A percentile compares a stretch with the other conserved stretches of the same genome.
phyloP scores from a whole-genome alignment of 2,329 filamentous ascomycete genomes.

The Trichoderma sp. region DNA sequence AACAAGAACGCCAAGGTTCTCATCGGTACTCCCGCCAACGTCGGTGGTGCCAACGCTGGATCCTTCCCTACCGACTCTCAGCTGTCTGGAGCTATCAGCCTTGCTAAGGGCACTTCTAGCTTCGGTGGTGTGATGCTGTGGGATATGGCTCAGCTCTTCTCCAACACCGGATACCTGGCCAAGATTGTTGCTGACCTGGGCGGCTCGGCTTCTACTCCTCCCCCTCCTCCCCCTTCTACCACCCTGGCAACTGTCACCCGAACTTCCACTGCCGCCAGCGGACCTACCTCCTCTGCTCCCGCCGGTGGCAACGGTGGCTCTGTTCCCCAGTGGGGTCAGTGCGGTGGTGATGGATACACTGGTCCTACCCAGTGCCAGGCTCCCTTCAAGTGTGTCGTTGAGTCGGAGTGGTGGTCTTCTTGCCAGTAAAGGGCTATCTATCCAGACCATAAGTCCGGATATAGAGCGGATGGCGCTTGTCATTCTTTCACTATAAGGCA shows the following conservation, averaged over 20 bases:
- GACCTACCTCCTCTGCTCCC: neutral
- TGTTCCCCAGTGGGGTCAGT: constrained; percentile 27
- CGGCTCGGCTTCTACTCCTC: neutral
- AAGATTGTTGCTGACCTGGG: constrained; percentile 39
- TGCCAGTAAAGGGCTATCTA: constrained; percentile 21
- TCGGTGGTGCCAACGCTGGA: constrained; percentile 50
- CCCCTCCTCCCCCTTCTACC: neutral
- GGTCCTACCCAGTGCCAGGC: constrained; percentile 26
- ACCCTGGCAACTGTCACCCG: neutral
- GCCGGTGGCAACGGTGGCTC: constrained; percentile 1
- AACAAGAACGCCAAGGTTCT: constrained; percentile 62
- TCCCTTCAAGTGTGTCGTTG: constrained; percentile 23
- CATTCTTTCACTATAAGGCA: no score
- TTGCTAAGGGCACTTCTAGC: constrained; percentile 52
- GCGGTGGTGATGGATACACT: constrained; percentile 25
- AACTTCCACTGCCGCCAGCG: neutral
- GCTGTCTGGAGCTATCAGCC: constrained; percentile 51
- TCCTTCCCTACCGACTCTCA: constrained; percentile 45
- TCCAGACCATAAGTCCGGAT: neutral
- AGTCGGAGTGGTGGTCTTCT: constrained; percentile 24
- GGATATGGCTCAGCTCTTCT: constrained; percentile 61
- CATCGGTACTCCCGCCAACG: constrained; percentile 57
- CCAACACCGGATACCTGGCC: constrained; percentile 54
- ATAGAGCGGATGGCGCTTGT: neutral
- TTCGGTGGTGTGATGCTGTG: constrained; percentile 70